Base-by-base conservation (phyloP, 352 stramenopile species). In the Phytophthora pistaciae region DNA sequence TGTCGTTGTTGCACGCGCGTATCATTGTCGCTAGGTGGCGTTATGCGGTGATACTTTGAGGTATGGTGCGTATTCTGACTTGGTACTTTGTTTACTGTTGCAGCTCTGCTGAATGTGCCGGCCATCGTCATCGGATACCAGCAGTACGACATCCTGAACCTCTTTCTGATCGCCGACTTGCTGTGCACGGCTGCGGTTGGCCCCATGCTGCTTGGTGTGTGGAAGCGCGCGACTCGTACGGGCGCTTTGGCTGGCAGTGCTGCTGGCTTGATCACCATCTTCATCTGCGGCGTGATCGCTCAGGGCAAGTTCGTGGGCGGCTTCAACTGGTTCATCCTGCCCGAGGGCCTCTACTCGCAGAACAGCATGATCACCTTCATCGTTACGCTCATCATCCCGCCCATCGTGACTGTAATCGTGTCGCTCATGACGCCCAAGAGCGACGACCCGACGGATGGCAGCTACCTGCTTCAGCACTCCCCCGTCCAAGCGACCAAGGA, bases 351-450 rank as follows among this genome's bases (percentile, higher is more conserved):
- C 21, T 95, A 93, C 75, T 90, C 83, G 60, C 72, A 72, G 53
- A 88, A 84, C 78, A 93, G 83, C 58, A 93, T 95, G 85, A 78
- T 93, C 66, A 93, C 87, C 9, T 95, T 95, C 77, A 85, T 95
- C 63, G 64, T 91, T 27, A 81, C 83, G 18, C 73, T 93, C 9
- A 66, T 93, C 52, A 66, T 95, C n/a, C 88, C 88, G 23, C 78
- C 79, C 0, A 54, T 80, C 21, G 78, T 82, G 50, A 93, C 88
- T 3, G 58, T 93, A 23, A 71, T 27, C 20, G 78, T 92, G 31
- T 93, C 87, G 44, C 74, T 95, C 55, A 58, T 77, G 60, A 63
- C 85, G 29, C 64, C 79, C 14, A 60, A 42, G 20, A 66, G 64
- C 14, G 75, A 65, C 44, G 71, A 80, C 63, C 40, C 36, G 8